Base-by-base conservation (phyloP, 2,329 filamentous ascomycete genomes). In the Xylaria sp. region DNA sequence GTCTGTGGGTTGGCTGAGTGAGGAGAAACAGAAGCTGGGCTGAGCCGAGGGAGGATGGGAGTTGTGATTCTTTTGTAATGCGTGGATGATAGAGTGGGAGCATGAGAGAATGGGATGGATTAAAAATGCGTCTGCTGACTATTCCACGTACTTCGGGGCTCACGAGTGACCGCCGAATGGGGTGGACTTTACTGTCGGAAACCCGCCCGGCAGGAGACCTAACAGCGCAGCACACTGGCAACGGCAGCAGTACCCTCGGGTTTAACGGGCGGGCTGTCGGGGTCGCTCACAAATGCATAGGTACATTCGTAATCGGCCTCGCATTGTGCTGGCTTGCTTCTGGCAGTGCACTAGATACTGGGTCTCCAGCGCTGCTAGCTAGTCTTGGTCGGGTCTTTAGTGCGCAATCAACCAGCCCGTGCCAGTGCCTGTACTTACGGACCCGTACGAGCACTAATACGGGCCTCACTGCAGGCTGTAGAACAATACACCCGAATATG, bases 261-360 rank as follows among this genome's bases (percentile, higher is more conserved):
- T 66, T 71, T 72, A 71, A 68, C 68, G 67, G 69, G 61, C 60
- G 61, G 60, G 55, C 53, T 64, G 56, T 58, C 54, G 60, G 68
- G 60, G 62, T 66, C 60, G 65, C 65, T 58, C 54, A 21, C 33
- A n/a, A n/a, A n/a, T n/a, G n/a, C n/a, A n/a, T n/a, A n/a, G n/a
- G n/a, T n/a, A 53, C 25, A 62, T 67, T 71, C 67, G 69, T 71
- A 71, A 72, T 71, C 65, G 54, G 62, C 62, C 41, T 64, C 66
- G 67, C 63, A 59, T 47, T 58, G 43, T 63, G 61, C 47, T 51
- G 33, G 31, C 47, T n/a, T n/a, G n/a, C n/a, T n/a, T n/a, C n/a
- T n/a, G n/a, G n/a, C n/a, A n/a, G n/a, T n/a, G n/a, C n/a, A n/a
- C n/a, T n/a, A n/a, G n/a, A n/a, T n/a, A n/a, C n/a, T n/a, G n/a